Evolutionary conservation across 139 green algal species (phyloP).

Genomic region (Zygnema cylindricum): DNA sequence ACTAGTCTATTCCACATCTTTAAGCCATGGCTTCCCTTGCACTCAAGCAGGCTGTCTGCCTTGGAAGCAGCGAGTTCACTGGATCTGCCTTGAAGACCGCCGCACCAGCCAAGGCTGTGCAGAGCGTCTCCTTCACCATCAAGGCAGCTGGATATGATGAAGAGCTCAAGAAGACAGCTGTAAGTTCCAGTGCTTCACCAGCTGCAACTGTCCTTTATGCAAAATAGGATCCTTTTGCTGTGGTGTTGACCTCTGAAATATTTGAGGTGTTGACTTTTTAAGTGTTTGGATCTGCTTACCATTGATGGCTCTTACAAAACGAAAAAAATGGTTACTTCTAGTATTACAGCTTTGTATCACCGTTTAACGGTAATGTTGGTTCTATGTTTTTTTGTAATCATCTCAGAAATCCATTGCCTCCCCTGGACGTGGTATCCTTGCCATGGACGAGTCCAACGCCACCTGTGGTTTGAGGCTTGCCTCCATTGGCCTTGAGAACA

Average conservation of each 20-base stretch:
- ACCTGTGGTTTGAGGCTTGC: conserved; percentile 96
- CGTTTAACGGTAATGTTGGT: too few species aligned
- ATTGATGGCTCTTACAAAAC: too few species aligned
- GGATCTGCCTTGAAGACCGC: conserved; percentile 23
- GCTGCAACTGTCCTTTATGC: too few species aligned
- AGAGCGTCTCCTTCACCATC: conserved; percentile 48
- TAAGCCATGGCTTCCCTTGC: conserved; percentile 25
- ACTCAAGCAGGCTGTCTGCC: conserved; percentile 26
- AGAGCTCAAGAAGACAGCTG: conserved; percentile 63
- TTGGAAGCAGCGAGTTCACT: conserved; percentile 49
- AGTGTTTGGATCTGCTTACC: too few species aligned
- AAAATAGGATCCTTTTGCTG: too few species aligned
- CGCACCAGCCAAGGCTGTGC: conserved; percentile 22
- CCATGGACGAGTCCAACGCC: conserved; percentile 99
- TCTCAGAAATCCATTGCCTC: conserved; percentile 78
- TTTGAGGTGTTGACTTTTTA: too few species aligned
- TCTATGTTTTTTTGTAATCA: conserved; percentile 4
- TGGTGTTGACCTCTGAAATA: too few species aligned
- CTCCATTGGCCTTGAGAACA: conserved; percentile 98
- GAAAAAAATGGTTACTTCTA: too few species aligned
- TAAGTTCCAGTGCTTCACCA: too few species aligned
- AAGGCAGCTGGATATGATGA: conserved; percentile 57
- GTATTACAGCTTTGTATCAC: too few species aligned
- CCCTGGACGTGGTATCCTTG: conserved; percentile 90
- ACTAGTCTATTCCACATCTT: neutral